Evolutionary conservation across 331 rosid genomes (phyloP), one percentile per base, ranked within the genome.

Genomic region (Pyracantha coccinea): DNA sequence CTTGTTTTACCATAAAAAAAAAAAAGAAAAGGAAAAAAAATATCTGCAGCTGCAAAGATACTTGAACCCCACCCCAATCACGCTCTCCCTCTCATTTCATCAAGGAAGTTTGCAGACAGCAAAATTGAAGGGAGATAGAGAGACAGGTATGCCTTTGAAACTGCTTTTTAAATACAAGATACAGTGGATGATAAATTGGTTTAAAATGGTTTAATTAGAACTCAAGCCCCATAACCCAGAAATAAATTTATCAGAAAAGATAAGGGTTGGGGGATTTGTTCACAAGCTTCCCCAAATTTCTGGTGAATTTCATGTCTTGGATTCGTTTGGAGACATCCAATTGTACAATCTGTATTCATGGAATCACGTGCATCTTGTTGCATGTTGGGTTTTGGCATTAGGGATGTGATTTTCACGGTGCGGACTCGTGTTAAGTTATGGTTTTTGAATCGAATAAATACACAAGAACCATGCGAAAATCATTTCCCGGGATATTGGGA

Each of bases 281-380:
- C 31, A 24, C 74, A 73, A 59, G 75, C 32, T 55, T 67, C 64
- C 52, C 69, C 75, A 21, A 11, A 3, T n/a, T 27, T 58, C 25
- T 66, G 21, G 80, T 58, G 38, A 38, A 38, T n/a, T 60, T 52
- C 72, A 52, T 23, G 79, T 65, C 14, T 45, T 45, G 7, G 6
- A 44, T 12, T 44, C 1, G 52, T 44, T 44, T 38, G 45, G 4
- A 38, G 45, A 38, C 50, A 12, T 44, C 50, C 50, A 4, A 10
- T 61, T 28, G 11, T 63, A 44, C 50, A 4, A 12, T 12, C 35
- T 60, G 23, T 25, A 29, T 10, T 50, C 69, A 66, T 15, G 64
- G 38, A 68, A 35, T 79, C 77, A 54, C 62, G 27, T 53, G 82
- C 60, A n/a, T 41, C 77, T 78, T 65, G 54, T 19, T 52, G 9